Percentiles rank a stretch among this genome's conserved stretches.
Evolutionary conservation across 2,329 filamentous ascomycete species (phyloP).

Genomic region (Setomelanomma holmii): DNA sequence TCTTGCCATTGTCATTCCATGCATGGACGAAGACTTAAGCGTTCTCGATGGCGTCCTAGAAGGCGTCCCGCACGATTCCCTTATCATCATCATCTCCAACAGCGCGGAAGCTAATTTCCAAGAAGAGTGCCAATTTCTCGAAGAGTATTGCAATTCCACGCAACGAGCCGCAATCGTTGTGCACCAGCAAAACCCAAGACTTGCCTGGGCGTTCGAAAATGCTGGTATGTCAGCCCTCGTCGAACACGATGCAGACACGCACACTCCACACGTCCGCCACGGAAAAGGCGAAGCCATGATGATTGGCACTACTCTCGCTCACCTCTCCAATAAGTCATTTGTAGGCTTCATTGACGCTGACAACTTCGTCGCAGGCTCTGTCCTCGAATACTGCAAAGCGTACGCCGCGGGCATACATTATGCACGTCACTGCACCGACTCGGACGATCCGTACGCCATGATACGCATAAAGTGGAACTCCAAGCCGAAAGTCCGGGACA

Average conservation of each 20-base stretch:
- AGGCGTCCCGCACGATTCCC: conserved; percentile 21
- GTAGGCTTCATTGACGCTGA: conserved; percentile 26
- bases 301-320: conserved; percentile 15
- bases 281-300: conserved; percentile 28
- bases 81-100: conserved; percentile 22
- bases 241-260: background rate
- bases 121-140: conserved; percentile 10
- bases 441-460: conserved; percentile 11
- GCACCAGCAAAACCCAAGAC: conserved; percentile 15
- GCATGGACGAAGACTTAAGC: conserved; percentile 20
- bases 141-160: conserved; percentile 4
- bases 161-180: conserved; percentile 8
- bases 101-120: conserved; percentile 11
- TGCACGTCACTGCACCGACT: conserved; percentile 1
- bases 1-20: conserved; percentile 20
- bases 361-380: conserved; percentile 20
- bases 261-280: conserved; percentile 9
- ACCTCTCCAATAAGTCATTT: conserved; percentile 10
- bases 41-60: conserved; percentile 20
- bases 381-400: conserved; percentile 26
- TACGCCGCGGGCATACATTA: conserved; percentile 21
- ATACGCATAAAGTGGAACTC: conserved; percentile 28
- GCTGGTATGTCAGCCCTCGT: conserved; percentile 13
- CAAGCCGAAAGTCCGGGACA: conserved; percentile 18
- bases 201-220: conserved; percentile 14